These are phyloP conservation scores for Aspergillus costaricaensis DNA, from an alignment of 2,329 filamentous ascomycete genomes.

Conservation along the genomic window DNA sequence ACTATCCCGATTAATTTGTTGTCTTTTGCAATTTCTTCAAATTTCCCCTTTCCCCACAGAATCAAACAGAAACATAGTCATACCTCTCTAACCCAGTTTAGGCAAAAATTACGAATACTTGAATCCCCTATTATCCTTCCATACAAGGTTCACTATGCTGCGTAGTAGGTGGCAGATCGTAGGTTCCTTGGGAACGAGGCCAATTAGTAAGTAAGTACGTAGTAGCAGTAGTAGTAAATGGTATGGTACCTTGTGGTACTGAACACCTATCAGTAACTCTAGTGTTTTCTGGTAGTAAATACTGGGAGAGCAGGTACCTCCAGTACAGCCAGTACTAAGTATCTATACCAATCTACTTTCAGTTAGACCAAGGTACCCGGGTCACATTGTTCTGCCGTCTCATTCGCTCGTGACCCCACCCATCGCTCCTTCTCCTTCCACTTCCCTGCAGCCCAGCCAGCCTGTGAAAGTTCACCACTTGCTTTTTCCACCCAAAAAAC, in stretches of 20 bases:
- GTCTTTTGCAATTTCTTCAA: background rate
- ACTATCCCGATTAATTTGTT: background rate
- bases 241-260: too few relatives aligned
- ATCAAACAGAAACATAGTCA: background rate
- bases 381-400: background rate
- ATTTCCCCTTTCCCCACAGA: background rate
- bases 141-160: background rate
- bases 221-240: too few relatives aligned
- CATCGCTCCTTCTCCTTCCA: background rate
- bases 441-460: background rate
- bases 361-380: background rate
- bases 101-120: background rate
- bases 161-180: background rate
- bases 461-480: background rate
- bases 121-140: background rate
- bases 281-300: too few relatives aligned
- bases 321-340: too few relatives aligned
- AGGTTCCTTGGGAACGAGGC: background rate
- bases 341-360: too few relatives aligned
- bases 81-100: background rate
- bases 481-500: background rate
- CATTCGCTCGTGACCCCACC: background rate
- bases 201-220: too few relatives aligned
- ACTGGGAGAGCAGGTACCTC: too few relatives aligned
- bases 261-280: too few relatives aligned